Evolutionary conservation across 495 filamentous ascomycete species (phyloP).

Genomic region (Chaetomium cochliodes): DNA sequence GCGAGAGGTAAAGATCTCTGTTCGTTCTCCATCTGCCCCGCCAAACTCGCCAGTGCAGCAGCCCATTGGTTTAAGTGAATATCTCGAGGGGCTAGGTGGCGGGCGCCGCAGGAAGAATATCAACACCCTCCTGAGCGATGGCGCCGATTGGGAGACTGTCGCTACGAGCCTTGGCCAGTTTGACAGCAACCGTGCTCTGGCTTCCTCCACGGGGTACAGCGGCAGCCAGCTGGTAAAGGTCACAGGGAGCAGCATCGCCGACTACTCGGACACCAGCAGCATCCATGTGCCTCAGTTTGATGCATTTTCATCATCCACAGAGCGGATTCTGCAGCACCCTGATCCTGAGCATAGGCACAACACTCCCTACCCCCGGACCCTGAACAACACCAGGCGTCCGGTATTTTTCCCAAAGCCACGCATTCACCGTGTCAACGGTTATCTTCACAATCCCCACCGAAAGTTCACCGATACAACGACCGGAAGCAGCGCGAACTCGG

Average conservation of each 20-base stretch:
- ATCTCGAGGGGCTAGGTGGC: not conserved
- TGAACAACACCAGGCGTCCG: constrained; percentile 30
- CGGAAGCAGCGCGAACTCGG: constrained; percentile 17
- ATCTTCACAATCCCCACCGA: constrained; percentile 31
- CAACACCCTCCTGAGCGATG: constrained; percentile 27
- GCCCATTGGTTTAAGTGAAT: not conserved
- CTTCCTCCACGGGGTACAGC: constrained; percentile 16
- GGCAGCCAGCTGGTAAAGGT: constrained; percentile 21
- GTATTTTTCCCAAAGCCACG: constrained; percentile 33
- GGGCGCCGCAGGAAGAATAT: not conserved
- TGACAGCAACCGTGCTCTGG: constrained; percentile 33
- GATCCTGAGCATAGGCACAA: not conserved
- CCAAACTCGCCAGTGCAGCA: constrained; percentile 5
- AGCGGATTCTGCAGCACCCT: constrained; percentile 34
- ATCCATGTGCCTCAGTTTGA: constrained; percentile 11
- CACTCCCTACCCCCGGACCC: constrained; percentile 22
- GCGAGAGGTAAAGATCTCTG: constrained; percentile 21
- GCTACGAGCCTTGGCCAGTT: constrained; percentile 27
- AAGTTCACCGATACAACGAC: constrained; percentile 22
- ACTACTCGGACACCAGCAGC: constrained; percentile 36
- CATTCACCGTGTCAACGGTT: constrained; percentile 32
- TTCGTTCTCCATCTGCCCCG: constrained; percentile 9
- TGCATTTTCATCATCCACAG: constrained; percentile 28
- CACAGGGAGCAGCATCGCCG: constrained; percentile 43
- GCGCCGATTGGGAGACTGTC: constrained; percentile 36